Evolutionary conservation across 768 basidiomycete species (phyloP), one percentile per base, ranked within the genome.

Genomic region (Hygrocybe coccinea): DNA sequence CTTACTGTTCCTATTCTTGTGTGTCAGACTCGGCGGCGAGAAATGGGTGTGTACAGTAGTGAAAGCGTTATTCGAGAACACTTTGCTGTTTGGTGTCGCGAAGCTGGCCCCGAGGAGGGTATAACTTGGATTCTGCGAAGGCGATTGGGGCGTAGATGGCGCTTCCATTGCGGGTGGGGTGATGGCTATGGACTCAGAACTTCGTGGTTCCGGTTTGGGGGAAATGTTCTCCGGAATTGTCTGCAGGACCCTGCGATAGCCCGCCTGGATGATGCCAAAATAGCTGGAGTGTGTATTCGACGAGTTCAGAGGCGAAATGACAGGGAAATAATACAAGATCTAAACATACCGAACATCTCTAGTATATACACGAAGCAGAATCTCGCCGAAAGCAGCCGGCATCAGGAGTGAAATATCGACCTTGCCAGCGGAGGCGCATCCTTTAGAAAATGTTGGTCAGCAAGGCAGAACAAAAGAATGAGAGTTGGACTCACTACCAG

Each of bases 381-480:
- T 73, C 66, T 92, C 91, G 0, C 79, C 85, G 58, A 89, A 89
- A n/a, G 64, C 67, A 0, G 66, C 59, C 0, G 91, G 91, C 72
- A 83, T 81, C 19, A 89, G 65, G 22, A 76, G 76, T 2, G 87
- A 89, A 51, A 86, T 80, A 33, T 83, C 83, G 38, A 84, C 86
- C 1, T 67, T 69, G 21, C 69, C 71, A 0, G 84, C 82, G 19
- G 62, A 65, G 52, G 65, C 59, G 49, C 78, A 73, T 22, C 63
- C 82, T 89, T 29, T 29, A 29, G 8, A 29, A 53, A 43, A 45
- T 19, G 51, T 38, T 22, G 12, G 3, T 51, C 19, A 43, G 15
- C 9, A 25, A 5, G 24, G 24, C 35, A 36, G 0, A 24, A 17
- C 8, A 35, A 2, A 22, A 24, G 5, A 25, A 14, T 24, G 8